A percentile compares a stretch with the other conserved stretches of the same genome.
phyloP scores from a whole-genome alignment of 2,329 filamentous ascomycete species.

The Diaporthe aspalathi region DNA sequence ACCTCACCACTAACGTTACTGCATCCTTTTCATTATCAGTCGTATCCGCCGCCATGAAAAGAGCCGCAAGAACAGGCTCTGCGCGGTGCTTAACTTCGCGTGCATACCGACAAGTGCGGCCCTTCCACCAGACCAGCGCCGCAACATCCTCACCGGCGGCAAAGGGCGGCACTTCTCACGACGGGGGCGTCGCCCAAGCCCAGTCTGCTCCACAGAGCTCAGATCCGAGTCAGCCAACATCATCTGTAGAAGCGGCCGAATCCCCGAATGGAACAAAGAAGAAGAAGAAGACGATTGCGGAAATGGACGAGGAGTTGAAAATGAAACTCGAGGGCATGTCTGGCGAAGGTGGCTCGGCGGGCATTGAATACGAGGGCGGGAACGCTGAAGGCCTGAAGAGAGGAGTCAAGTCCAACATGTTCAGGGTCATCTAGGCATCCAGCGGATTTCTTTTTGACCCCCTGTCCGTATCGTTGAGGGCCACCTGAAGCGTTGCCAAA shows the following conservation, averaged over 20 bases:
- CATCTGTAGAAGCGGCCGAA: background rate
- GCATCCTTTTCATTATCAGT: background rate
- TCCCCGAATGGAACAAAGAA: background rate
- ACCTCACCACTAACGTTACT: too few relatives aligned
- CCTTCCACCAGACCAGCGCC: background rate
- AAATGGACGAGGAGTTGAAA: slow-evolving; percentile 75
- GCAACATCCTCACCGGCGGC: background rate
- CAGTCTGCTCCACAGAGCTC: background rate
- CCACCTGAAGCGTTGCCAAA: background rate
- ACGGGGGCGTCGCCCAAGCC: background rate
- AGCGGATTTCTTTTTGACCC: background rate
- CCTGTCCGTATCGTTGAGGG: background rate
- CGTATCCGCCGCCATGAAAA: background rate
- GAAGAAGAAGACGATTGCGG: slow-evolving; percentile 66
- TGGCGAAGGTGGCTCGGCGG: slow-evolving; percentile 77
- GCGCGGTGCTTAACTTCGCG: background rate
- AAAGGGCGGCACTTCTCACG: background rate
- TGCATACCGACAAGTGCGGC: background rate
- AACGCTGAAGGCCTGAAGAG: slow-evolving; percentile 79
- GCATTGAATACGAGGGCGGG: slow-evolving; percentile 81
- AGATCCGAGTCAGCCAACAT: background rate
- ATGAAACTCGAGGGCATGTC: slow-evolving; percentile 73
- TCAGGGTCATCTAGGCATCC: slow-evolving; percentile 71
- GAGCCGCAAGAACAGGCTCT: background rate
- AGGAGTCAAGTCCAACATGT: slow-evolving; percentile 82